Evolutionary conservation across 768 basidiomycete genomes (phyloP).

Genomic region (Suillus paluster): DNA sequence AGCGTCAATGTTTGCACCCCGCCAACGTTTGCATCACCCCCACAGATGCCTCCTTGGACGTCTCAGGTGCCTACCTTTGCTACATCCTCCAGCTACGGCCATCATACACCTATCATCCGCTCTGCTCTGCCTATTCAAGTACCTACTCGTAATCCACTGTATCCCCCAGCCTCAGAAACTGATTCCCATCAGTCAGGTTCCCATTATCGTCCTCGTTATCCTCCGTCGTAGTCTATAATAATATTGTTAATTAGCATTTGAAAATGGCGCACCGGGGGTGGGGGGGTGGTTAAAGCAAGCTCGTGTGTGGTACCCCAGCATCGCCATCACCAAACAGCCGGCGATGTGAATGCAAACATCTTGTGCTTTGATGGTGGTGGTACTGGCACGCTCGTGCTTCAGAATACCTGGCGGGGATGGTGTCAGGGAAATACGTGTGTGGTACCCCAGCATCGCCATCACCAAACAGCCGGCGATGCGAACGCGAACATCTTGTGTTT

Average conservation of each 20-base stretch:
- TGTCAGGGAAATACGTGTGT: slow-evolving; percentile 44
- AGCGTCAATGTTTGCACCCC: too few relatives aligned
- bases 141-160: not conserved
- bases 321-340: slow-evolving; percentile 76
- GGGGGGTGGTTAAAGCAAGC: too few relatives aligned
- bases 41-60: not conserved
- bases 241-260: too few relatives aligned
- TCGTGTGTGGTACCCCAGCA: too few relatives aligned
- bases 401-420: slow-evolving; percentile 49
- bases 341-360: slow-evolving; percentile 68
- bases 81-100: not conserved
- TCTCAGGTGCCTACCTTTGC: not conserved
- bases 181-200: not conserved
- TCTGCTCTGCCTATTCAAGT: not conserved
- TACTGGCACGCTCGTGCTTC: slow-evolving; percentile 25
- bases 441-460: too few relatives aligned
- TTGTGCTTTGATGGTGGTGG: slow-evolving; percentile 52
- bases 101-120: not conserved
- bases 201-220: not conserved
- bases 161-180: not conserved
- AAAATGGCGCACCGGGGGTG: too few relatives aligned
- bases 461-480: slow-evolving; percentile 68
- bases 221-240: not conserved
- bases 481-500: slow-evolving; percentile 70
- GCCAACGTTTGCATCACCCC: not conserved